Base-by-base conservation (phyloP, 495 filamentous ascomycete genomes). In the Baudoinia panamericana region DNA sequence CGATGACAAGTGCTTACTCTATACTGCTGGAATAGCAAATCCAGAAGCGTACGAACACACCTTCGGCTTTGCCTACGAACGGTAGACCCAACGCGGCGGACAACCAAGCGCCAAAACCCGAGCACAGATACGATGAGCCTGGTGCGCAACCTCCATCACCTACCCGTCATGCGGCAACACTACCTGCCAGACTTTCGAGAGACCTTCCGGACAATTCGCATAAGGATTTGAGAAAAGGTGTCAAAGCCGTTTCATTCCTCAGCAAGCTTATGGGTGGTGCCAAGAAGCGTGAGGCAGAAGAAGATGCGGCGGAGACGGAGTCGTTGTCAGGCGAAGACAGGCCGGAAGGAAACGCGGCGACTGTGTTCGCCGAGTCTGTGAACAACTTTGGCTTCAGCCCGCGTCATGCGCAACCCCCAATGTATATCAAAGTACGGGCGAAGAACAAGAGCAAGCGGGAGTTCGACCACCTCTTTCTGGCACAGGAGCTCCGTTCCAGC, bases 161-260 rank as follows among this genome's bases (percentile, higher is more conserved):
- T 48, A 17, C 47, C n/a, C 42, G 21, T 2, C 8, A 30, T 23
- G 19, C 23, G 22, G 33, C 7, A 35, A 31, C 19, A 26, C 40
- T 6, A 30, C 18, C 15, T 15, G 16, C 20, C 25, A 29, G 5
- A 12, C 19, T 11, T 21, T 16, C 17, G 16, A 18, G 36, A 9
- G 20, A 26, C 22, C 54, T 64, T 49, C 63, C 51, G 3, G 30
- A 37, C 12, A 20, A 11, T 12, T 31, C 40, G 28, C 36, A 41
- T 10, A 58, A 37, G 18, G 40, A 39, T 40, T 26, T 52, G 33
- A 93, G 78, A 63, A 93, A 87, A 62, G 82, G 82, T 5, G 76
- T 80, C 63, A 93, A 87, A 61, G 82, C 81, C 4, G 76, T 80
- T 21, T 93, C 84, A 11, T 93, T 99, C 55, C 71, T 99, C 30